phyloP scores from a whole-genome alignment of 371 early-diverging fungal genomes.

The Umbelopsis sp. region DNA sequence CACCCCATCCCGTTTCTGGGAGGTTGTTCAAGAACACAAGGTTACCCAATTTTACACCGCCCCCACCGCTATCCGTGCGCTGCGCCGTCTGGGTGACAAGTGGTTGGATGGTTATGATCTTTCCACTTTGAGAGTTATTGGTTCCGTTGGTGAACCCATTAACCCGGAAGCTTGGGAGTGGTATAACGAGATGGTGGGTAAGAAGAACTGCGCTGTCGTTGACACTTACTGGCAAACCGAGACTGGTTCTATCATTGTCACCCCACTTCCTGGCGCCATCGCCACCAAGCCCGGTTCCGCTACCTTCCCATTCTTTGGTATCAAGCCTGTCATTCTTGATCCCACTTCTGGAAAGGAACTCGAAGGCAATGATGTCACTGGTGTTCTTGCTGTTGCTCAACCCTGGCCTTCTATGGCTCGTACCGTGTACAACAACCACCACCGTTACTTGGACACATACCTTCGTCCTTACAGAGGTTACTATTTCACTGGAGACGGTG shows the following conservation, averaged over 20 bases:
- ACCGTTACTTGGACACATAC: conserved; percentile 92
- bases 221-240: conserved; percentile 98
- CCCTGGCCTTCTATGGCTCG: conserved; percentile 98
- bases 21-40: conserved; percentile 81
- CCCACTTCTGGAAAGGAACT: conserved; percentile 76
- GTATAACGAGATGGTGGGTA: conserved; percentile 91
- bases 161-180: conserved; percentile 98
- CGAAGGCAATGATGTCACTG: conserved; percentile 81
- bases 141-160: conserved; percentile 98
- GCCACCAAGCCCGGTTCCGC: conserved; percentile 95
- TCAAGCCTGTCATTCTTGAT: conserved; percentile 86
- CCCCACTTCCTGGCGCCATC: conserved; percentile 88
- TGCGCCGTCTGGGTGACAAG: conserved; percentile 87
- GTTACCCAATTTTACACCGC: conserved; percentile 98
- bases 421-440: conserved; percentile 88
- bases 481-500: conserved; percentile 93
- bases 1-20: conserved; percentile 83
- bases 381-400: conserved; percentile 87
- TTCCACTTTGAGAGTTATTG: conserved; percentile 86
- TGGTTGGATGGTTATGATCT: conserved; percentile 77
- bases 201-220: conserved; percentile 87
- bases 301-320: conserved; percentile 96
- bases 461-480: conserved; percentile 83
- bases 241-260: conserved; percentile 93
- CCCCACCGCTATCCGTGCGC: conserved; percentile 96